These are phyloP conservation scores for Elsinoe necatrix DNA, from an alignment of 2,329 filamentous ascomycete genomes.

Conservation along the genomic window DNA sequence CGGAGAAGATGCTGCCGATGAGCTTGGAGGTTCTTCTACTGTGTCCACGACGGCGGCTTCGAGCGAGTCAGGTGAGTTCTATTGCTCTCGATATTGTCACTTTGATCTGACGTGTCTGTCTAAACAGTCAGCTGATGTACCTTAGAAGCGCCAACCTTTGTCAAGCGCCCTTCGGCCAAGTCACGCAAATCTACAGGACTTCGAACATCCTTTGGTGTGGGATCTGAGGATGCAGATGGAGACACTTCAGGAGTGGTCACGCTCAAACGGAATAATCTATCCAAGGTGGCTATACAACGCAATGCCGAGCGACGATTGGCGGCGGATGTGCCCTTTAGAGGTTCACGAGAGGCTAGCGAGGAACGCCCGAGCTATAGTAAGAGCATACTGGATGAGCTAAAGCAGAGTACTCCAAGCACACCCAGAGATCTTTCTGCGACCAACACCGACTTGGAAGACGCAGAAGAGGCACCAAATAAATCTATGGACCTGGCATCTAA, in stretches of 20 bases:
- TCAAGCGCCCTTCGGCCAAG: constrained; percentile 48
- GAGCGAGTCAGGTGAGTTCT: constrained; percentile 36
- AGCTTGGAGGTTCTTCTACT: constrained; percentile 19
- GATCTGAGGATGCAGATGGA: constrained; percentile 47
- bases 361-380: constrained; percentile 74
- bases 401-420: constrained; percentile 74
- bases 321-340: constrained; percentile 38
- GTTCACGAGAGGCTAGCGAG: constrained; percentile 47
- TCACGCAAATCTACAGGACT: constrained; percentile 63
- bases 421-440: constrained; percentile 51
- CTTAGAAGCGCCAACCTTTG: constrained; percentile 31
- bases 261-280: constrained; percentile 55
- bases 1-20: constrained; percentile 59
- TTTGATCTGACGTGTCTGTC: constrained; percentile 16
- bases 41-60: constrained; percentile 19
- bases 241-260: constrained; percentile 48
- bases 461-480: constrained; percentile 36
- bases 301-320: constrained; percentile 51
- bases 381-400: constrained; percentile 77
- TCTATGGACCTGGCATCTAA: constrained; percentile 41
- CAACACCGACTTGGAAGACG: constrained; percentile 32
- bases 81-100: background rate
- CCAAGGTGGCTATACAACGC: constrained; percentile 57
- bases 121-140: constrained; percentile 22
- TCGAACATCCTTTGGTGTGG: constrained; percentile 66